Evolutionary conservation across 1,284 basidiomycete species (phyloP).

Genomic region (Coriolopsis trogii): DNA sequence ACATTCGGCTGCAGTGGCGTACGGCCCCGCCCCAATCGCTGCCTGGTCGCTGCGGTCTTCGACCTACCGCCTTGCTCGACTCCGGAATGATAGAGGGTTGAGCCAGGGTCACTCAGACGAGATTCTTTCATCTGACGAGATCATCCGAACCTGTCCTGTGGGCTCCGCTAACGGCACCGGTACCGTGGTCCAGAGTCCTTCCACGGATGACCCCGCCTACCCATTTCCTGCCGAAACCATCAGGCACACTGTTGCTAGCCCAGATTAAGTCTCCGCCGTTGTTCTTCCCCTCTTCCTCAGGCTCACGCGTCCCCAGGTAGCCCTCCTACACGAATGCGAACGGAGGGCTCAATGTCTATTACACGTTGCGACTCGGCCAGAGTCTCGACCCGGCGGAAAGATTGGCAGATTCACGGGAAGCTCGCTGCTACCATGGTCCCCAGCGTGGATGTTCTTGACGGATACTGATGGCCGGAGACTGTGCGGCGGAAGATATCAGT

Average conservation of each 20-base stretch:
- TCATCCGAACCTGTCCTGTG: conserved; percentile 7
- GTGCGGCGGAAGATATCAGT: conserved; percentile 23
- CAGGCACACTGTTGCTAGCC: conserved; percentile 19
- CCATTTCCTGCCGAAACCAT: conserved; percentile 8
- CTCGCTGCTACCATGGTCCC: conserved; percentile 13
- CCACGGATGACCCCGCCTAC: conserved; percentile 11
- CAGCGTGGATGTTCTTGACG: conserved; percentile 15
- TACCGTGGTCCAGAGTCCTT: conserved; percentile 4
- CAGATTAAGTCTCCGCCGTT: conserved; percentile 13
- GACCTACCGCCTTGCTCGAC: too few relatives aligned
- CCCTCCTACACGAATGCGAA: too few relatives aligned
- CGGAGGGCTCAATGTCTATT: too few relatives aligned
- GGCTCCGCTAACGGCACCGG: conserved; percentile 3
- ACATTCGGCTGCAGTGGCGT: too few relatives aligned
- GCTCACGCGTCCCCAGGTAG: too few relatives aligned
- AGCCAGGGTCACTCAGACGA: not conserved
- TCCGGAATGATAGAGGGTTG: too few relatives aligned
- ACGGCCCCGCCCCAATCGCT: too few relatives aligned
- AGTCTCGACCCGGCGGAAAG: too few relatives aligned
- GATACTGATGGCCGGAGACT: conserved; percentile 25
- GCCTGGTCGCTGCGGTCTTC: not conserved
- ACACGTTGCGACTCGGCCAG: too few relatives aligned
- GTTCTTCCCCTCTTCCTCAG: conserved; percentile 1
- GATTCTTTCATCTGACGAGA: conserved; percentile 15
- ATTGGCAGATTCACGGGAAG: conserved; percentile 7